These are phyloP conservation scores for Cercospora brassicicola DNA, from an alignment of 2,329 filamentous ascomycete genomes.

Conservation along the genomic window DNA sequence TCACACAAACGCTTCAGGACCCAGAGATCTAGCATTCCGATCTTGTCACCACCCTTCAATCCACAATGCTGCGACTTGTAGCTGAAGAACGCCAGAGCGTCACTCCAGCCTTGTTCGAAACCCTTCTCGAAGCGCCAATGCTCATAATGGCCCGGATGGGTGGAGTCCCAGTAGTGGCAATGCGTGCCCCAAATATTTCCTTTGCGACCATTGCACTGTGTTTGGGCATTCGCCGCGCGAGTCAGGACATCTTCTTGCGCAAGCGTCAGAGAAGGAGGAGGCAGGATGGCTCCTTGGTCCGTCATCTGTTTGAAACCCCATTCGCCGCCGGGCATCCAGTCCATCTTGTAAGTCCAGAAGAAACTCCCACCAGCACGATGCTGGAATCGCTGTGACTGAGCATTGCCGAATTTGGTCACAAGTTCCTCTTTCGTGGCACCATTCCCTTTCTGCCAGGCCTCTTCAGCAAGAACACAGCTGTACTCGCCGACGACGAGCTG, in stretches of 20 bases:
- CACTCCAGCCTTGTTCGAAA: conserved; percentile 58
- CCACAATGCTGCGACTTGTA: conserved; percentile 38
- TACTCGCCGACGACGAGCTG: conserved; percentile 60
- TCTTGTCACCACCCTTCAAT: conserved; percentile 51
- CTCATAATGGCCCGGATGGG: conserved; percentile 49
- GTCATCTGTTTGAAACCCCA: conserved; percentile 60
- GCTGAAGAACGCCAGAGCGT: conserved; percentile 56
- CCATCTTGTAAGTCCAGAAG: conserved; percentile 64
- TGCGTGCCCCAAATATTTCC: conserved; percentile 47
- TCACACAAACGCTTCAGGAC: conserved; percentile 56
- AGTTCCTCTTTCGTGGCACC: conserved; percentile 43
- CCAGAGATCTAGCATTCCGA: conserved; percentile 62
- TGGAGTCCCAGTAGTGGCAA: conserved; percentile 52
- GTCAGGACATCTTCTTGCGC: conserved; percentile 40
- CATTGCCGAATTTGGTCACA: conserved; percentile 50
- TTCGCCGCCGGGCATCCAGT: conserved; percentile 62
- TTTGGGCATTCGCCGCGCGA: conserved; percentile 44
- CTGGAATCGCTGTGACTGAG: conserved; percentile 52
- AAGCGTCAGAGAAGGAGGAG: conserved; percentile 45
- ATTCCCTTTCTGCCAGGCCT: conserved; percentile 48
- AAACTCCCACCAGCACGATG: conserved; percentile 54
- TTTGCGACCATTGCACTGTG: conserved; percentile 41
- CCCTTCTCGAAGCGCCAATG: conserved; percentile 58
- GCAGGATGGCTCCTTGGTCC: conserved; percentile 46
- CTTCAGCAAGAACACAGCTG: conserved; percentile 56